Evolutionary conservation across 352 stramenopile species (phyloP), one percentile per base, ranked within the genome.

Genomic region (Aphanomyces euteiches): DNA sequence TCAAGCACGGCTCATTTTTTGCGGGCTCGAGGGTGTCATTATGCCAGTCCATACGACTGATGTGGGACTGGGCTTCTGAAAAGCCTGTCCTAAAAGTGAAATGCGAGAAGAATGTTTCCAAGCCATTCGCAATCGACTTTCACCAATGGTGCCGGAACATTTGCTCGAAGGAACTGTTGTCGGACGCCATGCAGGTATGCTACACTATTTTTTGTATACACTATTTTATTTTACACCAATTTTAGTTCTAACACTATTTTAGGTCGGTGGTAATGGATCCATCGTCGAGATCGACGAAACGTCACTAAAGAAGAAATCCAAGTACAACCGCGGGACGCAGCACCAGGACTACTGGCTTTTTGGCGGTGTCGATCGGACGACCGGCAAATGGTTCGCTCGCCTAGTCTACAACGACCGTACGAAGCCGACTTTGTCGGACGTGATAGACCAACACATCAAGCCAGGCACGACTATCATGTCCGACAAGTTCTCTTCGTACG

Each of bases 281-380:
- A 70, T 74, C 7, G 76, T 81, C 1, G 69, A 77, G 56, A 80
- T 80, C 10, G 76, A 76, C 45, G 72, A 79, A n/a, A 76, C 72
- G 4, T 75, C 43, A 6, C 37, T 77, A 0, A 45, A 56, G n/a
- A n/a, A n/a, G n/a, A n/a, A n/a, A n/a, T n/a, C n/a, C 4, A 79
- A 78, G 63, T 81, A 79, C 48, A 36, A 41, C 0, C 34, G 68
- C 6, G 70, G 71, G 0, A 56, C 45, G 0, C 3, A 15, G 0
- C 71, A 75, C 40, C 34, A 59, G n/a, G 72, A 75, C 5, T 77
- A 74, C 5, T 80, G 73, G 77, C 21, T 78, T 1, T 80, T 82
- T 36, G 74, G 69, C 40, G 72, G 73, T 0, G 63, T 78, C 0
- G 72, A 81, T 2, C 56, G 72, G 0, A 68, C 56, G 0, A 81